A percentile compares a stretch with the other conserved stretches of the same genome.
These are phyloP conservation scores for Pseudognaphalium luteoalbum DNA, from an alignment of 129 eudicot species.

Conservation along the genomic window DNA sequence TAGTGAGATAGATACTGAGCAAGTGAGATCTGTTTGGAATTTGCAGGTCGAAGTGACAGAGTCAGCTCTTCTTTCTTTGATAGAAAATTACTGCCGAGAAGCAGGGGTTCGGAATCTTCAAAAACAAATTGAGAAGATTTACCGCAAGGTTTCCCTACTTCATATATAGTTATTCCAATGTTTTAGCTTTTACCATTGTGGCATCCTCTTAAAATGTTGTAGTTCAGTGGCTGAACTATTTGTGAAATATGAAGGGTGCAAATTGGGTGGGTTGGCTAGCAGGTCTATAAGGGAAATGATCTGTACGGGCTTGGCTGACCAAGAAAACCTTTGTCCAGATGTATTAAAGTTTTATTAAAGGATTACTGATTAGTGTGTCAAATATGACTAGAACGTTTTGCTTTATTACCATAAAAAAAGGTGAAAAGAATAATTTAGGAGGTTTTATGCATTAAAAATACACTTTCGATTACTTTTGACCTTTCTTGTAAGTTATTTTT, in stretches of 20 bases:
- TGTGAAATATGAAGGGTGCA: not conserved
- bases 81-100: constrained; percentile 97
- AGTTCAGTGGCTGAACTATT: not conserved
- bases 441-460: too few species aligned
- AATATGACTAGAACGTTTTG: not conserved
- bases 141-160: constrained; percentile 71
- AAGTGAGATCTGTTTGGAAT: not conserved
- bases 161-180: constrained; percentile 6
- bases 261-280: not conserved
- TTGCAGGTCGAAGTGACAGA: constrained; percentile 91
- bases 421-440: too few species aligned
- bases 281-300: not conserved
- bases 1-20: not conserved
- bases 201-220: constrained; percentile 3
- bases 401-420: too few species aligned
- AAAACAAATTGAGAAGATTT: constrained; percentile 95
- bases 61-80: constrained; percentile 86
- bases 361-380: not conserved
- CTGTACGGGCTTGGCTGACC: not conserved
- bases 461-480: too few species aligned
- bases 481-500: too few species aligned
- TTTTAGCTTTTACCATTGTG: not conserved
- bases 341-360: not conserved
- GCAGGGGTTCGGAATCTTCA: constrained; percentile 98
- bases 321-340: not conserved